These are phyloP conservation scores for Urostyla sp. DNA, from an alignment of 73 alveolate genomes.

Conservation along the genomic window DNA sequence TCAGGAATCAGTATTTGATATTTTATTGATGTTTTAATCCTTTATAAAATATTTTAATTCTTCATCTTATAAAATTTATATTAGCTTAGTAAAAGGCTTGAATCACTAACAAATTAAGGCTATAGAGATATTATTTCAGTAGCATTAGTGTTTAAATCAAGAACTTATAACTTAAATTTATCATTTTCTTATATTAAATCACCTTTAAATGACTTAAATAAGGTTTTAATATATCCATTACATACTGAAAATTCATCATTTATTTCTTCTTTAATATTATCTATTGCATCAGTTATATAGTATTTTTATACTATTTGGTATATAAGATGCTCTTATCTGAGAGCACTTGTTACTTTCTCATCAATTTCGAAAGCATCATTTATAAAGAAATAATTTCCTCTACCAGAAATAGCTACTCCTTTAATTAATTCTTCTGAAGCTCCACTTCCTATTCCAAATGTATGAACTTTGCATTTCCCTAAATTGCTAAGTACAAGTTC, in stretches of 20 bases:
- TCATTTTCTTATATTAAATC: too few relatives aligned
- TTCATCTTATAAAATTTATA: neutral
- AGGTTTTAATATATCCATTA: neutral
- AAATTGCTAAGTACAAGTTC: slow-evolving; percentile 14
- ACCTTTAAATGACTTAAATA: too few relatives aligned
- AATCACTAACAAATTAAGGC: neutral
- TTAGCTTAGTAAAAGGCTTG: neutral
- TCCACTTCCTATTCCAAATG: slow-evolving; percentile 74
- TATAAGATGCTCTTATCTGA: neutral
- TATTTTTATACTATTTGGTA: neutral
- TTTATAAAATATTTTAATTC: neutral
- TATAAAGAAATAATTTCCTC: slow-evolving; percentile 51
- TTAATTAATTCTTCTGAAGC: slow-evolving; percentile 53
- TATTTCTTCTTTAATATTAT: neutral
- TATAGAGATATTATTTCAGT: neutral
- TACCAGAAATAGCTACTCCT: slow-evolving; percentile 60
- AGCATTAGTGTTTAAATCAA: neutral
- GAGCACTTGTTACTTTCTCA: slow-evolving; percentile 34
- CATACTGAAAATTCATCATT: neutral
- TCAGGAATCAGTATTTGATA: neutral
- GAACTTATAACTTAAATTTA: too few relatives aligned
- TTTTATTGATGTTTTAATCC: neutral
- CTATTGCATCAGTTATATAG: neutral
- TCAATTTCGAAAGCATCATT: slow-evolving; percentile 10
- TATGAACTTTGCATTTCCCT: slow-evolving; percentile 58